Base-by-base conservation (phyloP, 1,284 basidiomycete genomes). In the Sutorius eximius region DNA sequence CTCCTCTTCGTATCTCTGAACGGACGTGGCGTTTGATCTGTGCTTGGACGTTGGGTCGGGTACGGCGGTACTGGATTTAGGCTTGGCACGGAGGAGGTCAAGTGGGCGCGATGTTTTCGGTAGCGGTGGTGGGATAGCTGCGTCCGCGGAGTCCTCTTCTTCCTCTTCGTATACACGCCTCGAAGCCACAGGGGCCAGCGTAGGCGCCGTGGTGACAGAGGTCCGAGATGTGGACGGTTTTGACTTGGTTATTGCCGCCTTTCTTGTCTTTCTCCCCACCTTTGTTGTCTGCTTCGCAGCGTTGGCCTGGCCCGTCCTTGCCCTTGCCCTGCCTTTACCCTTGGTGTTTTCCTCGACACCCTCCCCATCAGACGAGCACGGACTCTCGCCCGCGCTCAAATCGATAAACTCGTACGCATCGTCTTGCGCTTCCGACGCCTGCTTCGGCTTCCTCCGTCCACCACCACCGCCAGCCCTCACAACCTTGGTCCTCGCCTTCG, bases 341-440 rank as follows among this genome's bases (percentile, higher is more conserved):
- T 51, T 61, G 11, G 32, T 22, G 2, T 32, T 32, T 20, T 40
- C 53, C 13, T 49, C 9, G 24, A 40, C 38, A 15, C 13, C 40
- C 2, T 55, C 56, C 29, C 32, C 58, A 24, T 67, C 59, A 45
- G 64, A 60, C 2, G 64, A 61, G 49, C 58, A 65, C 4, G 51
- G 49, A 52, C 67, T 61, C 46, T 63, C 68, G 4, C 56, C 64
- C 42, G 58, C 61, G 48, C 63, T 69, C 51, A 71, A 30, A 48
- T 69, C 54, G 29, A 69, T 49, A 32, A 36, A 58, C 45, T 71
- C 69, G 27, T 71, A 69, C 15, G 52, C 68, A 13, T 68, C 68
- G n/a, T 71, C 57, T 51, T 70, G 69, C 4, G 57, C 64, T 46
- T 70, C 64, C 22, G 68, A 59, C 2, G 34, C 54, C 5, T 66